A percentile compares a stretch with the other conserved stretches of the same genome.
Conservation (phyloP, 805 yeast genomes). For the Brettanomyces sp. region DNA sequence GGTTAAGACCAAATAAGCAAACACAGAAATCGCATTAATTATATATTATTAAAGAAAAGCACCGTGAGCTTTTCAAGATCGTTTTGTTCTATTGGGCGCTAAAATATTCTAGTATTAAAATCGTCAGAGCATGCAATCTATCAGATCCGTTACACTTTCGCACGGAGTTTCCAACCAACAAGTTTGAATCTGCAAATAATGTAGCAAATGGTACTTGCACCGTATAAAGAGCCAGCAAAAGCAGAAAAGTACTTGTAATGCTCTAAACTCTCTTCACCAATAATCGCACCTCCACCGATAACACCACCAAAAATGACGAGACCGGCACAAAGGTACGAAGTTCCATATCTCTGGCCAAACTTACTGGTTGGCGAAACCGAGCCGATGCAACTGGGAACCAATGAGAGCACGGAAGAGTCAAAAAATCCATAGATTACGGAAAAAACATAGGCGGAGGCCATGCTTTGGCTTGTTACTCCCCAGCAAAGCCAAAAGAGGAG, state of each 20-base stretch:
- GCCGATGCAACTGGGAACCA: conserved; percentile 54
- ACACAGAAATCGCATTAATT: too few relatives aligned
- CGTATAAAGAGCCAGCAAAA: conserved; percentile 30
- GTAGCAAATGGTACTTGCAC: background rate
- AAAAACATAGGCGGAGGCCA: conserved; percentile 37
- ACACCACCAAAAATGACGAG: conserved; percentile 25
- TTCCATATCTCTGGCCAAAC: conserved; percentile 60
- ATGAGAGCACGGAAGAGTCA: conserved; percentile 46
- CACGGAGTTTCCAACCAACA: background rate
- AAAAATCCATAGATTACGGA: conserved; percentile 45
- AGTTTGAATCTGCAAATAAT: background rate
- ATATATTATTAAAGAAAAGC: too few relatives aligned
- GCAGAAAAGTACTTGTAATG: conserved; percentile 35
- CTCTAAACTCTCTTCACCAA: conserved; percentile 19
- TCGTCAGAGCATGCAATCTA: too few relatives aligned
- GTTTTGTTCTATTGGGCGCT: too few relatives aligned
- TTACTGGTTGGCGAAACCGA: conserved; percentile 47
- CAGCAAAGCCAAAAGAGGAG: conserved; percentile 35
- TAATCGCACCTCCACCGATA: conserved; percentile 36
- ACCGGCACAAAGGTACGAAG: conserved; percentile 38
- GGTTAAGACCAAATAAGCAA: too few relatives aligned
- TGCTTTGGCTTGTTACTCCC: conserved; percentile 10
- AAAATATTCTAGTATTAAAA: too few relatives aligned
- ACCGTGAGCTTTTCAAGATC: too few relatives aligned
- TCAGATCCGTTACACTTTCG: background rate